A percentile compares a stretch with the other conserved stretches of the same genome.
Conservation (phyloP, 805 yeast genomes). For the Nakazawaea siamensis region DNA sequence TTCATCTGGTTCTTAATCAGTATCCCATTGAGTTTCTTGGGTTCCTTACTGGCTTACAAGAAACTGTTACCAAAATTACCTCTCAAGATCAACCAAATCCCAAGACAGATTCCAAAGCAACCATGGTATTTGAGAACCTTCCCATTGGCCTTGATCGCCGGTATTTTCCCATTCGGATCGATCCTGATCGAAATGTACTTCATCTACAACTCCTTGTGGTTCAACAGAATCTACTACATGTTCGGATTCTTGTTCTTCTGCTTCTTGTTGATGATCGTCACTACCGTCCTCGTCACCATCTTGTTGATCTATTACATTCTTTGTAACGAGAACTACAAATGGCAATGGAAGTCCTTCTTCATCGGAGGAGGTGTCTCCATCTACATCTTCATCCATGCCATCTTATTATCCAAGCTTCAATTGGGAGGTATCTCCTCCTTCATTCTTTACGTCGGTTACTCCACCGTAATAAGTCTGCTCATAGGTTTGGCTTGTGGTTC, state of each 20-base stretch:
- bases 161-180: constrained; percentile 91
- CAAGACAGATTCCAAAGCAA: constrained; percentile 91
- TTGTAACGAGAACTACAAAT: constrained; percentile 86
- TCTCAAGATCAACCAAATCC: constrained; percentile 89
- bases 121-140: constrained; percentile 71
- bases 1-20: constrained; percentile 81
- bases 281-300: constrained; percentile 74
- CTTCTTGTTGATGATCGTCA: constrained; percentile 69
- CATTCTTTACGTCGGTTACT: constrained; percentile 78
- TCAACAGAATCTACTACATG: constrained; percentile 90
- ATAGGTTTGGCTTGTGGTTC: constrained; percentile 83
- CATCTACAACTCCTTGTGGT: constrained; percentile 88
- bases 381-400: constrained; percentile 79
- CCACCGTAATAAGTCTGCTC: constrained; percentile 57
- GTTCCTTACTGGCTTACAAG: constrained; percentile 75
- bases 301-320: constrained; percentile 76
- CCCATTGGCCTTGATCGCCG: constrained; percentile 67
- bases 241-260: constrained; percentile 94
- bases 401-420: constrained; percentile 60
- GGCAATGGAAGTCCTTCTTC: constrained; percentile 94
- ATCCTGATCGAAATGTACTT: constrained; percentile 93
- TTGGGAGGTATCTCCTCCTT: constrained; percentile 70
- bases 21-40: constrained; percentile 74
- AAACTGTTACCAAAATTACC: constrained; percentile 40
- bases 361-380: constrained; percentile 85